Percentiles rank a stretch among this genome's conserved stretches.
These are phyloP conservation scores for Trametes sp. DNA, from an alignment of 1,284 basidiomycete genomes.

Conservation along the genomic window DNA sequence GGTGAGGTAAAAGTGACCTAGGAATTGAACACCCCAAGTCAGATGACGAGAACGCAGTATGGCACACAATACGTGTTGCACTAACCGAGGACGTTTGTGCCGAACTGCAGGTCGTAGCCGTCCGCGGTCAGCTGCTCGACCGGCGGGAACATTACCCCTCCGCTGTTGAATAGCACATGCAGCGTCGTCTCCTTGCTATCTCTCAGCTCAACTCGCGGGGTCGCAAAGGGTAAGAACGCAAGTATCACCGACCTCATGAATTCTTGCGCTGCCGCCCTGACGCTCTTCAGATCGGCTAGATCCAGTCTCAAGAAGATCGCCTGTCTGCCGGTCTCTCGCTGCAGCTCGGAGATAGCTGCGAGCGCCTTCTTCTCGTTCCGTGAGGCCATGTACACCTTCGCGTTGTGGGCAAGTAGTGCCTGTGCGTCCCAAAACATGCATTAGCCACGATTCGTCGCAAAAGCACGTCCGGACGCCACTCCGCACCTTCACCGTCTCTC, in stretches of 20 bases:
- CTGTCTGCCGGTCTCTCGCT: slow-evolving; percentile 41
- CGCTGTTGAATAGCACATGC: slow-evolving; percentile 29
- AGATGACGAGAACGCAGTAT: no score
- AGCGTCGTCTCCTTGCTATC: slow-evolving; percentile 27
- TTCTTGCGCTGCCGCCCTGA: slow-evolving; percentile 53
- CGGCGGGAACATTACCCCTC: slow-evolving; percentile 25
- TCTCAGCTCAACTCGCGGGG: slow-evolving; percentile 35
- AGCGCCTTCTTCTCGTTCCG: slow-evolving; percentile 47
- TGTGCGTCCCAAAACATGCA: not conserved
- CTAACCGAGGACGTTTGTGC: slow-evolving; percentile 32
- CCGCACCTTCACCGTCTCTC: slow-evolving; percentile 35
- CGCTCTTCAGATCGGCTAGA: slow-evolving; percentile 51
- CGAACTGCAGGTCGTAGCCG: slow-evolving; percentile 32
- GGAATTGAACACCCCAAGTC: not conserved
- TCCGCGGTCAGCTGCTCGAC: slow-evolving; percentile 29
- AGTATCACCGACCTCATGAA: slow-evolving; percentile 37
- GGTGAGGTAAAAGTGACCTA: slow-evolving; percentile 39
- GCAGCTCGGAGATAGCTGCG: slow-evolving; percentile 52
- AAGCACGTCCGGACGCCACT: not conserved
- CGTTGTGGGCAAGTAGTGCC: slow-evolving; percentile 43
- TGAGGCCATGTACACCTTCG: slow-evolving; percentile 61
- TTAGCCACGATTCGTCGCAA: not conserved
- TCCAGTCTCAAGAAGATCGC: slow-evolving; percentile 54
- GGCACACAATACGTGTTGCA: not conserved
- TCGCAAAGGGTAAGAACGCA: slow-evolving; percentile 44